phyloP scores from a whole-genome alignment of 345 rosid genomes.

The Linum tenue region DNA sequence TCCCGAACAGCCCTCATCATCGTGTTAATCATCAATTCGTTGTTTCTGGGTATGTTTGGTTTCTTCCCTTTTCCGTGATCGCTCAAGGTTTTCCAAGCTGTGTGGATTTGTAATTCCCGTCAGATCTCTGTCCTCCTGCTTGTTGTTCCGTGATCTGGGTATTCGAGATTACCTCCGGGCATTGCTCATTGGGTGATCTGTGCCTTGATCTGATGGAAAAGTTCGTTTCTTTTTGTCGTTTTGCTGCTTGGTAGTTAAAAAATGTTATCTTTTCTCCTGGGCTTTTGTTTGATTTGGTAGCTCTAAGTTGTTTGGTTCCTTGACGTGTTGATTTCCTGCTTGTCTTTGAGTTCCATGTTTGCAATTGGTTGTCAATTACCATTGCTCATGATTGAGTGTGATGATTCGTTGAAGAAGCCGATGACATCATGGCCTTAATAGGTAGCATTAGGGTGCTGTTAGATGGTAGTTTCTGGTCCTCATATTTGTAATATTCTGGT shows the following conservation, averaged over 20 bases:
- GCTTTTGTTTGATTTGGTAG: neutral
- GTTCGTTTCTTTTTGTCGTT: slow-evolving; percentile 11
- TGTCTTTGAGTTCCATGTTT: neutral
- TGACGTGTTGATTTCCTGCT: neutral
- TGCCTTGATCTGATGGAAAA: slow-evolving; percentile 24
- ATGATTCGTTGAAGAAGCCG: slow-evolving; percentile 4
- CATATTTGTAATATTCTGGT: too few relatives aligned
- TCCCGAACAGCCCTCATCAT: slow-evolving; percentile 5
- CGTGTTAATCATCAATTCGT: slow-evolving; percentile 1
- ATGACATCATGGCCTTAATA: neutral
- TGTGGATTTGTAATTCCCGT: slow-evolving; percentile 2
- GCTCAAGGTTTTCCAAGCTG: slow-evolving; percentile 9
- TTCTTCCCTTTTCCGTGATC: neutral
- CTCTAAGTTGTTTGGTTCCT: neutral
- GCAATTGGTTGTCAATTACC: neutral
- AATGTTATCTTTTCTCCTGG: slow-evolving; percentile 4
- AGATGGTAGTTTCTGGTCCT: too few relatives aligned
- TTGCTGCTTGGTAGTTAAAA: slow-evolving; percentile 9
- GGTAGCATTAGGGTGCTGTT: too few relatives aligned
- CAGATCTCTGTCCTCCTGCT: slow-evolving; percentile 19
- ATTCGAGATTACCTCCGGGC: slow-evolving; percentile 11
- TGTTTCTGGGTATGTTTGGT: slow-evolving; percentile 11
- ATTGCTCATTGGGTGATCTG: slow-evolving; percentile 6
- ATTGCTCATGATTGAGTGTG: neutral
- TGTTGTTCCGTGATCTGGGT: slow-evolving; percentile 20